Evolutionary conservation across 2,329 filamentous ascomycete genomes (phyloP).

Genomic region (Biscogniauxia sp.): DNA sequence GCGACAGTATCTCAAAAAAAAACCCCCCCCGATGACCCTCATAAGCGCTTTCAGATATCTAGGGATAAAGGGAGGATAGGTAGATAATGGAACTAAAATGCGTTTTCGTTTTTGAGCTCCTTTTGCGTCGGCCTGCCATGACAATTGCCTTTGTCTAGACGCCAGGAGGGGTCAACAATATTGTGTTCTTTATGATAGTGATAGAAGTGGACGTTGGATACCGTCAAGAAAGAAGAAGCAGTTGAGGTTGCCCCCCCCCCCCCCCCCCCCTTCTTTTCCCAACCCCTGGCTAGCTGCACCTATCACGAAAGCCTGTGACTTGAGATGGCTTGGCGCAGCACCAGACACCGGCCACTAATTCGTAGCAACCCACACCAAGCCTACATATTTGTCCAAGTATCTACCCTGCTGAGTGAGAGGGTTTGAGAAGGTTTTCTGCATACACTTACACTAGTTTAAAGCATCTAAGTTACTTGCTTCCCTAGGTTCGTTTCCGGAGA

Average conservation of each 20-base stretch:
- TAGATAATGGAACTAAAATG: no score
- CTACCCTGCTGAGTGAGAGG: constrained; percentile 36
- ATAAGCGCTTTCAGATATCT: no score
- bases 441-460: constrained; percentile 11
- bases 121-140: no score
- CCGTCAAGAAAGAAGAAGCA: background rate
- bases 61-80: no score
- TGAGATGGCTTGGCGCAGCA: background rate
- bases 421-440: constrained; percentile 53
- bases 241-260: background rate
- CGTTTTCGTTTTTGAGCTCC: no score
- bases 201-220: background rate
- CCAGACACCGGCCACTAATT: background rate
- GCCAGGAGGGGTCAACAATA: background rate
- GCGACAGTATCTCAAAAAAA: no score
- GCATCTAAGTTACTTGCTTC: constrained; percentile 30
- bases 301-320: background rate
- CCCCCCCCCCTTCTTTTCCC: no score
- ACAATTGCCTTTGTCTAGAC: no score
- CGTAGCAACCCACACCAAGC: background rate
- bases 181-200: background rate
- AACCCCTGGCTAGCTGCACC: background rate
- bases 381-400: background rate
- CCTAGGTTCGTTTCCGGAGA: no score
- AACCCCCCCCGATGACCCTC: no score